These are phyloP conservation scores for Cryptosporidium baileyi DNA, from an alignment of 169 alveolate genomes.

Conservation along the genomic window DNA sequence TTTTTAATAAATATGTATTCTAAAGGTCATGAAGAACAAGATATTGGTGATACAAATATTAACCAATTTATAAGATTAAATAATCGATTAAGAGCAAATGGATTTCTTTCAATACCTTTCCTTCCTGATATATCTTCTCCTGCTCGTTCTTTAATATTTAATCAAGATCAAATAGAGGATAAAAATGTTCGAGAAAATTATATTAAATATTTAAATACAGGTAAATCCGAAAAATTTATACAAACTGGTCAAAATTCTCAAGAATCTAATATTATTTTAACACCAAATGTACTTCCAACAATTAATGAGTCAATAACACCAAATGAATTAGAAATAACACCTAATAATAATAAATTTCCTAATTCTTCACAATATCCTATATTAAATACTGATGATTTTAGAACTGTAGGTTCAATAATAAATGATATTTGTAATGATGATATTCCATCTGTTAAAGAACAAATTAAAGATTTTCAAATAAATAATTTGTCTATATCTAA, in stretches of 20 bases:
- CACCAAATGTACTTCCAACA: not conserved
- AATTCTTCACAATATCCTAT: conserved; percentile 24
- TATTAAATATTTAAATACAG: not conserved
- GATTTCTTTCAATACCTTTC: conserved; percentile 54
- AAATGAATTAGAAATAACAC: conserved; percentile 30
- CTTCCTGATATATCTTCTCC: conserved; percentile 58
- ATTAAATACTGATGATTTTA: conserved; percentile 27
- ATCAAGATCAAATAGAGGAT: not conserved
- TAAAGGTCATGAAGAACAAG: too few species aligned
- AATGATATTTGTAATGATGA: conserved; percentile 7
- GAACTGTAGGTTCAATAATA: conserved; percentile 65
- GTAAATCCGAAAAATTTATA: conserved; percentile 2
- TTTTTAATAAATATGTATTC: too few species aligned
- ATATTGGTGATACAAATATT: conserved; percentile 45
- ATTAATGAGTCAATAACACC: not conserved
- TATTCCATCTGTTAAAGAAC: not conserved
- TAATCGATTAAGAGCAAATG: conserved; percentile 51
- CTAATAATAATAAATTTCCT: not conserved
- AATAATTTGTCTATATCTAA: not conserved
- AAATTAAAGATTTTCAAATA: not conserved
- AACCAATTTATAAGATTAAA: conserved; percentile 35
- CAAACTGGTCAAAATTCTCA: conserved; percentile 11
- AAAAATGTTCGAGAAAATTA: not conserved
- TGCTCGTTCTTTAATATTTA: conserved; percentile 9
- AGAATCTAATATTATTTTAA: not conserved